Percentiles rank a stretch among this genome's conserved stretches.
phyloP scores from a whole-genome alignment of 345 rosid species.

The Heritiera fomes region DNA sequence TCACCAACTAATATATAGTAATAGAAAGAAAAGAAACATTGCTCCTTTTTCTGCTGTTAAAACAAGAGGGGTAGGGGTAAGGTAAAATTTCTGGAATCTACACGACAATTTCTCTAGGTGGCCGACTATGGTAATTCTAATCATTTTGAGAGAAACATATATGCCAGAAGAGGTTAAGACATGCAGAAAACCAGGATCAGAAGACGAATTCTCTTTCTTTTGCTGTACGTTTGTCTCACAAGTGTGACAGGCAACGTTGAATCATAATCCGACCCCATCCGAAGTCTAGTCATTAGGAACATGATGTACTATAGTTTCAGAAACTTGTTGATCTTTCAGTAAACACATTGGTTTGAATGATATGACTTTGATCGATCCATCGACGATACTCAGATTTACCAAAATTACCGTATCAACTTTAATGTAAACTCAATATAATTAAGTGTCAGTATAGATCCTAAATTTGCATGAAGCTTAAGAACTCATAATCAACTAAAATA shows the following conservation, averaged over 20 bases:
- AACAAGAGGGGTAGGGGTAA: not conserved
- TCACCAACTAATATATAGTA: not conserved
- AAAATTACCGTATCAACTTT: not conserved
- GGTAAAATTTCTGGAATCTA: not conserved
- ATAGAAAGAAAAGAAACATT: not conserved
- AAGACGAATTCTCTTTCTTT: not conserved
- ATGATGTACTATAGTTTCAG: not conserved
- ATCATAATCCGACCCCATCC: conserved; percentile 9
- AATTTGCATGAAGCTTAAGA: not conserved
- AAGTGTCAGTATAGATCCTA: not conserved
- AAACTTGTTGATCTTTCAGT: not conserved
- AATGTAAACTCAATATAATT: not conserved
- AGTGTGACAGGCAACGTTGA: not conserved
- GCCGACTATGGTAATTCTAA: not conserved
- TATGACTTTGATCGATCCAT: not conserved
- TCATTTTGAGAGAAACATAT: not conserved
- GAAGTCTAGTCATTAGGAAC: not conserved
- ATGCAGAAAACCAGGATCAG: not conserved
- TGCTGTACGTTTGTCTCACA: not conserved
- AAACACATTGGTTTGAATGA: conserved; percentile 3
- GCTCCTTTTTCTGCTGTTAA: not conserved
- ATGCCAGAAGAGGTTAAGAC: not conserved
- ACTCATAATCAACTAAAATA: not conserved
- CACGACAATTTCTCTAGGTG: not conserved
- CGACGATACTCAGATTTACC: not conserved